Evolutionary conservation across 75 land plant genomes (phyloP).

Genomic region (Gnetum montanum): DNA sequence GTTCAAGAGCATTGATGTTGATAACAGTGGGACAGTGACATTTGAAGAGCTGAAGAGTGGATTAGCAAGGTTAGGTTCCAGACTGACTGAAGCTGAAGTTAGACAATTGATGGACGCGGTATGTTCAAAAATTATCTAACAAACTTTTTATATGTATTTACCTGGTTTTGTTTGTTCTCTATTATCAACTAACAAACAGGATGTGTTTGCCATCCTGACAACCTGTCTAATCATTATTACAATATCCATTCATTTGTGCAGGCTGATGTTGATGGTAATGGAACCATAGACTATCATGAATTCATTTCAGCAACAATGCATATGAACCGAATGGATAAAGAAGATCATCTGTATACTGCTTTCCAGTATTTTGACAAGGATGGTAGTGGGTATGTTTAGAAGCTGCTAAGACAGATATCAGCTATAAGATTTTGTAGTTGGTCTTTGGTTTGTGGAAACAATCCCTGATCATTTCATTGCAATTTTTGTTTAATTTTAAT

Average conservation of each 20-base stretch:
- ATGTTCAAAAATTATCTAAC: slow-evolving; percentile 6
- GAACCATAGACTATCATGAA: slow-evolving; percentile 77
- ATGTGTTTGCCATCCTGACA: neutral
- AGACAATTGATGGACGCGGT: slow-evolving; percentile 64
- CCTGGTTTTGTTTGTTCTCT: no score
- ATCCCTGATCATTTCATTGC: no score
- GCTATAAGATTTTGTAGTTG: no score
- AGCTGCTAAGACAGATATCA: neutral
- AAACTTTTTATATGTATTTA: no score
- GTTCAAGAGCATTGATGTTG: slow-evolving; percentile 69
- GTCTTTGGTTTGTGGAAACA: no score
- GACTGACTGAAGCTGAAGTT: slow-evolving; percentile 41
- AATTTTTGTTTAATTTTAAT: no score
- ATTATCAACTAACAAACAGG: no score
- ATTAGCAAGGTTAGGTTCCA: slow-evolving; percentile 42
- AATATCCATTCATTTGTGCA: slow-evolving; percentile 7
- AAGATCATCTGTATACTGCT: slow-evolving; percentile 63
- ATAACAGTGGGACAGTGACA: slow-evolving; percentile 67
- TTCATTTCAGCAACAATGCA: slow-evolving; percentile 89
- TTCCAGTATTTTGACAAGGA: slow-evolving; percentile 76
- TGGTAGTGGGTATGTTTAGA: slow-evolving; percentile 39
- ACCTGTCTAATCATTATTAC: neutral
- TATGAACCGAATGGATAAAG: slow-evolving; percentile 55
- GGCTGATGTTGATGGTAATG: slow-evolving; percentile 96
- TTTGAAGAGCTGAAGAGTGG: slow-evolving; percentile 65